Base-by-base conservation (phyloP, 169 alveolate species). In the Eimeria necatrix region DNA sequence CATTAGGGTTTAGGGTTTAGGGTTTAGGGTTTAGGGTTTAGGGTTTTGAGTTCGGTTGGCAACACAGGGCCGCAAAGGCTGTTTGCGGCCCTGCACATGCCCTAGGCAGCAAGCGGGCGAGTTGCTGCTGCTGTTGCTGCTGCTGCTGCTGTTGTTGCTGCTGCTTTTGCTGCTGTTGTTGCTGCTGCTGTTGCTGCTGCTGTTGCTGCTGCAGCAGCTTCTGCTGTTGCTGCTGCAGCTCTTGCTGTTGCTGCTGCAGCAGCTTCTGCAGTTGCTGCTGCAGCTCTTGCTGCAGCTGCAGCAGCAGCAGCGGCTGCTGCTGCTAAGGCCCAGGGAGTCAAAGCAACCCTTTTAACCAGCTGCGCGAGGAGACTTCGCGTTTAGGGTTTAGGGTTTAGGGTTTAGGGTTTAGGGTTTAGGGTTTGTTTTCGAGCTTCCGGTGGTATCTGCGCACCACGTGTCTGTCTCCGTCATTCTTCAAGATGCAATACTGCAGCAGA, bases 391-490 rank as follows among this genome's bases (percentile, higher is more conserved):
- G 78, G 78, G 78, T 68, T 22, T 68, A 22, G 78, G 78, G 48
- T 68, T 22, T 68, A 68, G 78, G 78, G 78, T 68, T 68, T 68
- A 68, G 78, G 78, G 78, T 68, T 68, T 74, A 46, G 56, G 85
- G 60, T 74, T 74, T 32, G 48, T 49, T 26, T 74, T 41, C 32
- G 64, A 64, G 26, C 26, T 24, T 64, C 76, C 20, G 18, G 48
- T 78, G 88, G 60, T 76, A 76, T 18, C 86, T 18, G 18, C 61
- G 59, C 24, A 46, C 53, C 60, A 51, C 48, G 48, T 78, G 70
- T 20, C 49, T 49, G 18, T 78, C 88, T 2, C 88, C 88, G 4
- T 49, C 88, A 4, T 51, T 78, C 5, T 22, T 12, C 4, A 78
- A 26, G n/a, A 78, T 46, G 48, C 51, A 49, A 4, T 49, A 78